Percentiles rank a stretch among this genome's conserved stretches.
phyloP scores from a whole-genome alignment of 345 rosid genomes.

The Angophora floribunda region DNA sequence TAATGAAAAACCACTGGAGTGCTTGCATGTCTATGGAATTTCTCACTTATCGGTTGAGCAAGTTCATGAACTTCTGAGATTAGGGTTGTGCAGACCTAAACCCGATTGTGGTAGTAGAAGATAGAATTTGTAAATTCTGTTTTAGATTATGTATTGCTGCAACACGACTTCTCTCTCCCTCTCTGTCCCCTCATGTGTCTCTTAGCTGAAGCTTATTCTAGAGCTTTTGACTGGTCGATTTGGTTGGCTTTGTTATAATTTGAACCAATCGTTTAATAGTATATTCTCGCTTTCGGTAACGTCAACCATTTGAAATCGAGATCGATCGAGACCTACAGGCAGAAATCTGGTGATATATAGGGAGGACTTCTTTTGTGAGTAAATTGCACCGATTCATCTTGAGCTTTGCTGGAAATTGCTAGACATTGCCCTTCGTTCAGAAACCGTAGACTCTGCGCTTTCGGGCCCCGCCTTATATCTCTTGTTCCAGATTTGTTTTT shows the following conservation, averaged over 20 bases:
- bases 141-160: not conserved
- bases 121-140: not conserved
- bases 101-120: not conserved
- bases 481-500: not conserved
- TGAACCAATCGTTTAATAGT: not conserved
- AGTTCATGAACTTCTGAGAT: constrained; percentile 10
- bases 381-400: not conserved
- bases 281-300: not conserved
- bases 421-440: not conserved
- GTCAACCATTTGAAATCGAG: not conserved
- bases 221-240: not conserved
- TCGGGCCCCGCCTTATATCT: not conserved
- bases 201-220: not conserved
- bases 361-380: not conserved
- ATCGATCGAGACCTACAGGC: not conserved
- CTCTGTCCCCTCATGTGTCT: not conserved
- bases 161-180: not conserved
- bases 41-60: constrained; percentile 35
- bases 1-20: constrained; percentile 6
- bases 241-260: not conserved
- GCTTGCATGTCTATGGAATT: constrained; percentile 25
- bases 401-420: not conserved
- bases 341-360: not conserved
- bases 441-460: not conserved
- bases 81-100: not conserved